Conservation (phyloP, 495 filamentous ascomycete genomes). For the Glarea lozoyensis region DNA sequence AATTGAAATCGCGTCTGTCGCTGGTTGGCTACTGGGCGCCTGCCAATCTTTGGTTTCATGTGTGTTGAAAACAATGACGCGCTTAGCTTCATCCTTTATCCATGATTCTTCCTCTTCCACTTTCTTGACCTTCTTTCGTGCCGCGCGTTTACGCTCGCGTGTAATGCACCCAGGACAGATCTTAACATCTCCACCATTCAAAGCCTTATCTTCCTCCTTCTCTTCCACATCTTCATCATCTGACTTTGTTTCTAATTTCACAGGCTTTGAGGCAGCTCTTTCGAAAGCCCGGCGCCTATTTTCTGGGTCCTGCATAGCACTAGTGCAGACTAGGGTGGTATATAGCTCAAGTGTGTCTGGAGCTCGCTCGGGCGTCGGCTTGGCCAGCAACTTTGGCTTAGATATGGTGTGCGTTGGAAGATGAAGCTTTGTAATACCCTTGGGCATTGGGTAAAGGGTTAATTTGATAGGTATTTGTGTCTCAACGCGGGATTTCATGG, state of each 20-base stretch:
- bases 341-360: constrained; percentile 73
- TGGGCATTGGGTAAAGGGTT: constrained; percentile 61
- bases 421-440: constrained; percentile 68
- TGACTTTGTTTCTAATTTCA: neutral
- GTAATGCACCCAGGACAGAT: constrained; percentile 80
- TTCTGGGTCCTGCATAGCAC: constrained; percentile 73
- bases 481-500: constrained; percentile 83
- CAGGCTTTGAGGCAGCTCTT: constrained; percentile 41
- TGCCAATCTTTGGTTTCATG: constrained; percentile 85
- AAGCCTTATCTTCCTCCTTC: constrained; percentile 56
- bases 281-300: constrained; percentile 54
- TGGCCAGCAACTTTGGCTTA: constrained; percentile 77
- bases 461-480: constrained; percentile 84
- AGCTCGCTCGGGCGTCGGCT: constrained; percentile 46
- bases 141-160: constrained; percentile 79
- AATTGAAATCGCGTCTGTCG: constrained; percentile 20
- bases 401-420: constrained; percentile 83
- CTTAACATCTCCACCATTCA: constrained; percentile 78
- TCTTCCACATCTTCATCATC: constrained; percentile 17
- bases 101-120: constrained; percentile 77
- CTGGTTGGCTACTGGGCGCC: constrained; percentile 34
- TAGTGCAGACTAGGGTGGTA: constrained; percentile 78
- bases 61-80: constrained; percentile 90
- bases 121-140: constrained; percentile 82
- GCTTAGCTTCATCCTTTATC: constrained; percentile 62